Base-by-base conservation (phyloP, 805 yeast species). In the Jamesozyma hellenica region DNA sequence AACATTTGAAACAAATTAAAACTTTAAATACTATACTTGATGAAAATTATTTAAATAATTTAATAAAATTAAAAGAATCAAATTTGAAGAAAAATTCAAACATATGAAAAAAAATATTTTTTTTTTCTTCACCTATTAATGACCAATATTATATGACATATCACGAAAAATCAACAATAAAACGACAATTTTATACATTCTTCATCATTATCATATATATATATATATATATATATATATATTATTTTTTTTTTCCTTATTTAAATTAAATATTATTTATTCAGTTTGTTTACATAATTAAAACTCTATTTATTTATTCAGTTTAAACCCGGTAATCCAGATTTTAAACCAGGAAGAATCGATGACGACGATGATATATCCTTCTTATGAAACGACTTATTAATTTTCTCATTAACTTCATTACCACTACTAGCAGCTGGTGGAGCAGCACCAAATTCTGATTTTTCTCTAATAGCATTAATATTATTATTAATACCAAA, bases 401-500 rank as follows among this genome's bases (percentile, higher is more conserved):
- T 21, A 6, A 21, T 21, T 8, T 21, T 21, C 8, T 21, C 23
- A 21, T 21, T 21, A 21, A 21, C 5, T 21, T n/a, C 21, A 21
- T 29, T 17, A 42, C 32, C 8, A 21, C 8, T 21, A 21, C 23
- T 12, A 7, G 13, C 12, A 27, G 29, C 25, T 3, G 64, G 64
- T 16, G 57, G 55, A 5, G 64, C 62, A 8, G 58, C 57, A 32
- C 64, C 64, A 42, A 53, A 51, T 38, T 58, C 62, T 23, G 57
- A 48, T 33, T 59, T 59, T 16, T 52, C 56, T 45, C 64, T 51
- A 3, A 59, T 55, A 7, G 63, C 62, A 35, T 57, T 57, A n/a
- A 55, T 56, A 36, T 58, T 56, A 37, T 59, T 58, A 32, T 59
- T 59, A 19, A 59, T 67, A n/a, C 70, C 71, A 44, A 65, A 67